phyloP scores from a whole-genome alignment of 2,329 filamentous ascomycete species.

The Byssochlamys sp. region DNA sequence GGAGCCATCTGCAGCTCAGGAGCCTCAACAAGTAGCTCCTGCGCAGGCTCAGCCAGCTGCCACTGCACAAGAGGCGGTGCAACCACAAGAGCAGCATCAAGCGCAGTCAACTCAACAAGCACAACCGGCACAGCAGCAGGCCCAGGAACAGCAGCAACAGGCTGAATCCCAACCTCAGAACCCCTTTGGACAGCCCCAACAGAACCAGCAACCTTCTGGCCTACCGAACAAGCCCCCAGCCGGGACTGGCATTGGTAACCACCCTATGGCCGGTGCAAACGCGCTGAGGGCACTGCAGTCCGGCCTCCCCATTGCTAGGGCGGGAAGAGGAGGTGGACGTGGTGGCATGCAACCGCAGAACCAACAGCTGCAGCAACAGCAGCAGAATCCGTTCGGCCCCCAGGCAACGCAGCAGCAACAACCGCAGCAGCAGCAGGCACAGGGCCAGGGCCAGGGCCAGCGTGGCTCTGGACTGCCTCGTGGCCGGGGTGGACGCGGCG shows the following conservation, averaged over 20 bases:
- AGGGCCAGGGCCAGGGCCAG: conserved; percentile 13
- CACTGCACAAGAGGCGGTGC: conserved; percentile 7
- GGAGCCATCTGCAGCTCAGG: conserved; percentile 7
- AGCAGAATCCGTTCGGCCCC: conserved; percentile 21
- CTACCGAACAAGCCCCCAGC: conserved; percentile 24
- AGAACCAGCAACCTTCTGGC: conserved; percentile 14
- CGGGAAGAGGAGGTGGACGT: conserved; percentile 32
- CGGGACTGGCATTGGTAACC: conserved; percentile 11
- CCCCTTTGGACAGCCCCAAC: conserved; percentile 18
- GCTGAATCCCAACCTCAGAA: conserved; percentile 9
- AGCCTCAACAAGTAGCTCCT: conserved; percentile 4
- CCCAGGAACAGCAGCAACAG: conserved; percentile 8
- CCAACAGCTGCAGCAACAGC: conserved; percentile 20
- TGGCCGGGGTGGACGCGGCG: conserved; percentile 35
- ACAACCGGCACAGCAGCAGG: conserved; percentile 10
- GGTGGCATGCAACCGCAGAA: conserved; percentile 18
- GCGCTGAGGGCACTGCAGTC: conserved; percentile 36
- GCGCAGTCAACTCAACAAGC: conserved; percentile 4
- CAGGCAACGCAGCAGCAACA: conserved; percentile 18
- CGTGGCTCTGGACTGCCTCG: conserved; percentile 34
- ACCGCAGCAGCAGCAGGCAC: conserved; percentile 17
- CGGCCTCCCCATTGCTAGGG: conserved; percentile 36
- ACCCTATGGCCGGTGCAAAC: conserved; percentile 24
- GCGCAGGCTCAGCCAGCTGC: conserved; percentile 7
- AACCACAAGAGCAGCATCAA: conserved; percentile 4